Base-by-base conservation (phyloP, 495 filamentous ascomycete genomes). In the Daldinia decipiens region DNA sequence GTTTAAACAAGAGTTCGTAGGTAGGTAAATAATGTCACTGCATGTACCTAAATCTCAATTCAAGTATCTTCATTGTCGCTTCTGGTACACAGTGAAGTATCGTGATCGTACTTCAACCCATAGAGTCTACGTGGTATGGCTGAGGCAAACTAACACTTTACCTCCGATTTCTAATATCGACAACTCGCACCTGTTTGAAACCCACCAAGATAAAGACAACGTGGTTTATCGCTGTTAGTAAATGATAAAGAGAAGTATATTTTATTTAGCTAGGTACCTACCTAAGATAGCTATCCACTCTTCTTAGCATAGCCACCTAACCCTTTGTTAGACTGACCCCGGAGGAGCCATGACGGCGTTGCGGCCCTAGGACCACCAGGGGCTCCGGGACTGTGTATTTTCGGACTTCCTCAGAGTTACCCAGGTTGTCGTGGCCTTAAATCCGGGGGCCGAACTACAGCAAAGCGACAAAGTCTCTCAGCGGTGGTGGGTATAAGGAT, bases 401-500 rank as follows among this genome's bases (percentile, higher is more conserved):
- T 29, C 50, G 24, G 50, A n/a, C 50, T n/a, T n/a, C 12, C 12
- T 31, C 12, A 5, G 11, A 13, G 58, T 40, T 19, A 31, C 31
- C 39, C 15, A 53, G 50, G 47, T 51, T 43, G 40, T 36, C n/a
- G 51, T 34, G 17, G 7, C 15, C 38, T 57, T 63, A 62, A 65
- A 17, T 57, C 26, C 56, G 36, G 19, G 19, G 15, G 13, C 34
- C 58, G 32, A 66, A 62, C 17, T 26, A 34, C 53, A 45, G 4
- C 26, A 40, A 65, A 39, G 21, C 19, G 19, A 24, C 26, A 39
- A 58, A 50, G n/a, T 58, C 47, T 19, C 24, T 60, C 43, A 52
- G 55, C 57, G 50, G 31, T 24, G 19, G 34, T 24, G 13, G 59
- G 40, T 54, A 55, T 57, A 31, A 50, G 47, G 43, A 62, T 65